Evolutionary conservation across 2,329 filamentous ascomycete species (phyloP), one percentile per base, ranked within the genome.

Genomic region (Colletotrichum spinosum): DNA sequence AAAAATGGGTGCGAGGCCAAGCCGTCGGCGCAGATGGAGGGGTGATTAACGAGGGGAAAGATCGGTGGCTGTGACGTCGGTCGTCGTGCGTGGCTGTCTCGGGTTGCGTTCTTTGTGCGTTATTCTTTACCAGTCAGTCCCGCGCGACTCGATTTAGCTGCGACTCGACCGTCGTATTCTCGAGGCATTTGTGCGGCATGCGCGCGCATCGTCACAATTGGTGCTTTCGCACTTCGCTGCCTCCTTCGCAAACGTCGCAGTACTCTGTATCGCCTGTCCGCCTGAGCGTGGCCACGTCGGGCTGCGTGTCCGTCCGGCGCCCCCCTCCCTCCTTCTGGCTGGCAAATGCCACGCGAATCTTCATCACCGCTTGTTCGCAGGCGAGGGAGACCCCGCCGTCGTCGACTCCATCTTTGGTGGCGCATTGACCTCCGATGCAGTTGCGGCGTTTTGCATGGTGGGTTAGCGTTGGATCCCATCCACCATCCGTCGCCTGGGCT

Each of bases 51-150:
- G 25, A 25, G 25, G 25, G 25, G 25, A 25, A 25, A 55, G 34
- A 35, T 45, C 34, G 5, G 61, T 53, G 62, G 58, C 62, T 56
- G 58, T 65, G 58, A 65, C 62, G 58, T 65, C 58, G 54, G 53
- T 35, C 48, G 11, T 42, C 50, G 59, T 42, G 25, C 38, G 52
- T 65, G 39, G 62, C 62, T 61, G 57, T 46, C 53, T 56, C 52
- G 55, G 38, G 15, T 65, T 65, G 62, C 58, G 62, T 46, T 39
- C 49, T 65, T 65, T 65, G 52, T 62, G 62, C 62, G 58, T 57
- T 34, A 57, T 38, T 62, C 62, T 42, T 56, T 10, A 51, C 62
- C 62, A 62, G 17, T 65, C 58, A 45, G 39, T 44, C 15, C 8
- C 35, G 17, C 37, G 11, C 11, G 15, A 37, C 38, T 53, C 52